phyloP scores from a whole-genome alignment of 805 yeast species.

The Trichomonascus vanleenenianus region DNA sequence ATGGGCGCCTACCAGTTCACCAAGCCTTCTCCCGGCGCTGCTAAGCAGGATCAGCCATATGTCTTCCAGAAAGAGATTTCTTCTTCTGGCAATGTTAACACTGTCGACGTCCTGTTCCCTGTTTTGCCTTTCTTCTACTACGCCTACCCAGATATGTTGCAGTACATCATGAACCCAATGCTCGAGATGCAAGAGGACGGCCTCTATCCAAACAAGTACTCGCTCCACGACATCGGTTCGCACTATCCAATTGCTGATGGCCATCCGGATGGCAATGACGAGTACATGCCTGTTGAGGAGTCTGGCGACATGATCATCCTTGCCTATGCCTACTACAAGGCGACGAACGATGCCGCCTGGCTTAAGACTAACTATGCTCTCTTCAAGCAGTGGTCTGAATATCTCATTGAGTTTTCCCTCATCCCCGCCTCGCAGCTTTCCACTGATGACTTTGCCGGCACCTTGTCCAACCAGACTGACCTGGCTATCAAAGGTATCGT shows the following conservation, averaged over 20 bases:
- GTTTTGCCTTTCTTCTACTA: conserved; percentile 1
- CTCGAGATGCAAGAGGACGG: conserved; percentile 1
- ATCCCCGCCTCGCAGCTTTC: background rate
- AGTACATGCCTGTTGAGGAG: conserved; percentile 2
- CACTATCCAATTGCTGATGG: background rate
- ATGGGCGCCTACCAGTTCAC: background rate
- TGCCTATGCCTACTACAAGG: background rate
- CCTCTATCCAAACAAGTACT: background rate
- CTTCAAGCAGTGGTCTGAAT: background rate
- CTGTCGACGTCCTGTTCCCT: conserved; percentile 3
- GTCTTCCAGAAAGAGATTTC: background rate
- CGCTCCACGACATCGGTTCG: conserved; percentile 1
- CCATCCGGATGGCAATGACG: background rate
- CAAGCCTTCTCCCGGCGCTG: background rate
- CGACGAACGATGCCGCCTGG: background rate
- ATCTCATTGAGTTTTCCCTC: background rate
- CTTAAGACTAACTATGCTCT: background rate
- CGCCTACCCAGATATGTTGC: background rate
- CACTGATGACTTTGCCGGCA: conserved; percentile 3
- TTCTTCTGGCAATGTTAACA: background rate
- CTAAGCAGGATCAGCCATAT: background rate
- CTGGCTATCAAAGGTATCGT: conserved; percentile 1
- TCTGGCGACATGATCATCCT: background rate
- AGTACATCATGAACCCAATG: background rate
- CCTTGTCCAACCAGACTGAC: background rate